Evolutionary conservation across 2,329 filamentous ascomycete genomes (phyloP).

Genomic region (Penicillium sp.): DNA sequence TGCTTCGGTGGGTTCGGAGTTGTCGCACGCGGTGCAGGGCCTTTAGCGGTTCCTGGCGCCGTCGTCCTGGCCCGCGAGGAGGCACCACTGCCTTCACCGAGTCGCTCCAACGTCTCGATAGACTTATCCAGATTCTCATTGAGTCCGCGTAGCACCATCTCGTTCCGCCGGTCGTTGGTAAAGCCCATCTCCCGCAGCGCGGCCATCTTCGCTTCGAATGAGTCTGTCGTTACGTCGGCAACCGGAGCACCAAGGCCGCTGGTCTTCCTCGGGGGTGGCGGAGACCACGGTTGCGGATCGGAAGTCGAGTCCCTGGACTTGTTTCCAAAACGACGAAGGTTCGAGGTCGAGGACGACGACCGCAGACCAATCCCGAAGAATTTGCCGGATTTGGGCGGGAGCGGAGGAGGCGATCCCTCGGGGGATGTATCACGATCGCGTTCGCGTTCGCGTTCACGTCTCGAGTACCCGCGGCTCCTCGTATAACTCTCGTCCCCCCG

Average conservation of each 20-base stretch:
- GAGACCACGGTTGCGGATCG: slow-evolving; percentile 25
- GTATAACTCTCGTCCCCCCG: slow-evolving; percentile 56
- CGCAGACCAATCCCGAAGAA: slow-evolving; percentile 62
- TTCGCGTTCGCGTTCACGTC: slow-evolving; percentile 5
- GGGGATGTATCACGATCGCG: slow-evolving; percentile 32
- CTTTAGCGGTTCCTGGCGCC: slow-evolving; percentile 28
- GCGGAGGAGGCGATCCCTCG: slow-evolving; percentile 53
- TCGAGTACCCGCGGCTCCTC: slow-evolving; percentile 15
- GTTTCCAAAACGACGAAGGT: slow-evolving; percentile 54
- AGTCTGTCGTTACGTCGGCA: slow-evolving; percentile 41
- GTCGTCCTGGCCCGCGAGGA: slow-evolving; percentile 54
- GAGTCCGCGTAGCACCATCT: slow-evolving; percentile 73
- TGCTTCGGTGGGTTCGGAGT: slow-evolving; percentile 41
- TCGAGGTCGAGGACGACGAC: slow-evolving; percentile 67
- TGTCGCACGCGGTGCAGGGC: slow-evolving; percentile 18
- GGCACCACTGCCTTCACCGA: slow-evolving; percentile 65
- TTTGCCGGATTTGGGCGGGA: slow-evolving; percentile 58
- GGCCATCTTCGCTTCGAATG: slow-evolving; percentile 68
- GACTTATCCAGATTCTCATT: slow-evolving; percentile 81
- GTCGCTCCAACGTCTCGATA: slow-evolving; percentile 74
- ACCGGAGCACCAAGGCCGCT: slow-evolving; percentile 64
- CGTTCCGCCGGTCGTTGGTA: slow-evolving; percentile 72
- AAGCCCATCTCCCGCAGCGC: slow-evolving; percentile 90
- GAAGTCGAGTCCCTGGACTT: slow-evolving; percentile 45
- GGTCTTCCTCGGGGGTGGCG: slow-evolving; percentile 30